Evolutionary conservation across 371 early-diverging fungal species (phyloP).

Genomic region (Coemansia linderi): DNA sequence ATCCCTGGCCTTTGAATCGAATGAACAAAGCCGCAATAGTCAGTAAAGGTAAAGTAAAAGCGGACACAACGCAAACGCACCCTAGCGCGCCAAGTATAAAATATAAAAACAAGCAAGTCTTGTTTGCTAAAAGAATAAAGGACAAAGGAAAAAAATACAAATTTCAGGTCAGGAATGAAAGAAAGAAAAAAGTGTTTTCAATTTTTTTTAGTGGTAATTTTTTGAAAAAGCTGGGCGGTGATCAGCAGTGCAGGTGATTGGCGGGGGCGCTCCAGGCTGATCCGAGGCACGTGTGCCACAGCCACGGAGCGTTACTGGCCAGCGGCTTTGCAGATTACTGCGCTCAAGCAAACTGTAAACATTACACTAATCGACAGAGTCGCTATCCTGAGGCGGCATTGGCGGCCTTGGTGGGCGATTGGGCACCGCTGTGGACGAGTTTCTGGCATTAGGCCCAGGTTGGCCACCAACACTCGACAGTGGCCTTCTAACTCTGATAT

Average conservation of each 20-base stretch:
- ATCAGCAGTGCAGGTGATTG: constrained; percentile 6
- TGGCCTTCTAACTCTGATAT: neutral
- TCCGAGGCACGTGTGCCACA: constrained; percentile 4
- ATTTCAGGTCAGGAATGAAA: neutral
- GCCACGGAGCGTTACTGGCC: neutral
- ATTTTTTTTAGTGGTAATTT: neutral
- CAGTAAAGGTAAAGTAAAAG: neutral
- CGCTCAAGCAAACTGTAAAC: neutral
- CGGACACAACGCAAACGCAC: neutral
- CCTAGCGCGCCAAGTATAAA: neutral
- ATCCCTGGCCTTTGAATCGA: neutral
- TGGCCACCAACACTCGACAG: neutral
- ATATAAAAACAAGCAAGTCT: neutral
- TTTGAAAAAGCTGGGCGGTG: neutral
- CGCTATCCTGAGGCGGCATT: neutral
- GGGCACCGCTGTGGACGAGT: neutral
- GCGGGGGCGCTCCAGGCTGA: neutral
- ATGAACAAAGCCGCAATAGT: neutral
- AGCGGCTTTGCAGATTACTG: neutral
- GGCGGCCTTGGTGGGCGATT: neutral
- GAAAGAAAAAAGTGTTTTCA: neutral
- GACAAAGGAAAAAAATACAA: constrained; percentile 7
- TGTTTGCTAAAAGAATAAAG: constrained; percentile 1
- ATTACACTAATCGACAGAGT: neutral
- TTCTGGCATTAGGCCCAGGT: neutral